Evolutionary conservation across 2,329 filamentous ascomycete species (phyloP).

Genomic region (Aspergillus melleus): DNA sequence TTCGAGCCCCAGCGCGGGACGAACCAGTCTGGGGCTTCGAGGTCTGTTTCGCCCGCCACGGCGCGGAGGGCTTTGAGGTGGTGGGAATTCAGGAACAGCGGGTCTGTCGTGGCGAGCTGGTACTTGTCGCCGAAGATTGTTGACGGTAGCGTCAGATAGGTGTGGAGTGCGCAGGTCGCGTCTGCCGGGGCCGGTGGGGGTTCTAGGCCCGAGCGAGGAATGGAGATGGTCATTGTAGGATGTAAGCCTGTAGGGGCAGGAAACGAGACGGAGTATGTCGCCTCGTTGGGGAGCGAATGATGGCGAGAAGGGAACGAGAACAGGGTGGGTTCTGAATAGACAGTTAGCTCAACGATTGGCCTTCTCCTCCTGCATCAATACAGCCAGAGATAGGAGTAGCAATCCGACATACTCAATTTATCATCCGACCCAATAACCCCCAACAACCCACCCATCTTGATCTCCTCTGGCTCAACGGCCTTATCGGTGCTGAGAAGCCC

Average conservation of each 20-base stretch:
- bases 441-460: constrained; percentile 76
- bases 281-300: constrained; percentile 53
- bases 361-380: not conserved
- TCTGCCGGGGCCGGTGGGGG: constrained; percentile 49
- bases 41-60: constrained; percentile 74
- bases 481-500: constrained; percentile 71
- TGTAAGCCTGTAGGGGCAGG: constrained; percentile 76
- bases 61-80: constrained; percentile 70
- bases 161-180: constrained; percentile 69
- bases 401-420: constrained; percentile 64
- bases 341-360: constrained; percentile 5
- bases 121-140: constrained; percentile 84
- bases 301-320: constrained; percentile 86
- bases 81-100: constrained; percentile 76
- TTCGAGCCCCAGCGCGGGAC: constrained; percentile 75
- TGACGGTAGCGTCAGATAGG: constrained; percentile 80
- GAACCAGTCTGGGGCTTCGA: constrained; percentile 86
- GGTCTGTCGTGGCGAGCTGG: constrained; percentile 61
- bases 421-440: constrained; percentile 74
- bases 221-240: constrained; percentile 70
- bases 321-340: constrained; percentile 62
- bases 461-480: constrained; percentile 63
- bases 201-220: constrained; percentile 54
- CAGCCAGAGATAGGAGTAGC: no score
- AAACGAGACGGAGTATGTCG: constrained; percentile 65